Conservation (phyloP, 495 filamentous ascomycete species). For the Letharia columbiana region DNA sequence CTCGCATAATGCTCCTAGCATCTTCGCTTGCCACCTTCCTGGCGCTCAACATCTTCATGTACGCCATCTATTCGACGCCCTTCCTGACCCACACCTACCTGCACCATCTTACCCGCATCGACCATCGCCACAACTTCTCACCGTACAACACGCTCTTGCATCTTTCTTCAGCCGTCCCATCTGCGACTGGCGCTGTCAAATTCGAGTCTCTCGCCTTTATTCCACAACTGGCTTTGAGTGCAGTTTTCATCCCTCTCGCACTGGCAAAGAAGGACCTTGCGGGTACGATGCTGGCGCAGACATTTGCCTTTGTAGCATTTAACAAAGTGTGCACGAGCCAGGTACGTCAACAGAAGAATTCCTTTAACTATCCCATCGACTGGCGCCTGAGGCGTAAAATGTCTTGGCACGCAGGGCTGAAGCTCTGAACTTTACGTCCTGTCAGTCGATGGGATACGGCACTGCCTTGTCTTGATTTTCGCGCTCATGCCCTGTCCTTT, state of each 20-base stretch:
- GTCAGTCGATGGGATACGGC: too few species aligned
- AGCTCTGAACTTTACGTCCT: too few species aligned
- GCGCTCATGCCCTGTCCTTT: not conserved
- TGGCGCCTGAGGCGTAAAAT: too few species aligned
- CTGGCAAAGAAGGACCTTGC: constrained; percentile 79
- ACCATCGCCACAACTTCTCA: constrained; percentile 97
- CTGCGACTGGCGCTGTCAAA: constrained; percentile 30
- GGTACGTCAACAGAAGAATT: constrained; percentile 40
- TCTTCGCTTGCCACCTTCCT: constrained; percentile 63
- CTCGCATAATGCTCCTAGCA: constrained; percentile 52
- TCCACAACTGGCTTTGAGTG: constrained; percentile 73
- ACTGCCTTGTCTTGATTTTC: not conserved
- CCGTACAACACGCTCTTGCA: constrained; percentile 91
- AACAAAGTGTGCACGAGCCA: constrained; percentile 99
- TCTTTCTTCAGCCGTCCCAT: constrained; percentile 51
- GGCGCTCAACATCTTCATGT: constrained; percentile 69
- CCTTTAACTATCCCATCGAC: not conserved
- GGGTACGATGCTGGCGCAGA: constrained; percentile 93
- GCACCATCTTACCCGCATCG: constrained; percentile 85
- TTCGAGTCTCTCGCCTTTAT: constrained; percentile 80
- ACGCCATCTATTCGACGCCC: constrained; percentile 54
- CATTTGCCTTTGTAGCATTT: constrained; percentile 92
- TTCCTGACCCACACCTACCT: constrained; percentile 87
- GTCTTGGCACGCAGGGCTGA: too few species aligned
- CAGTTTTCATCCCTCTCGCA: constrained; percentile 64